These are phyloP conservation scores for Massarina eburnea DNA, from an alignment of 2,329 filamentous ascomycete species.

Conservation along the genomic window DNA sequence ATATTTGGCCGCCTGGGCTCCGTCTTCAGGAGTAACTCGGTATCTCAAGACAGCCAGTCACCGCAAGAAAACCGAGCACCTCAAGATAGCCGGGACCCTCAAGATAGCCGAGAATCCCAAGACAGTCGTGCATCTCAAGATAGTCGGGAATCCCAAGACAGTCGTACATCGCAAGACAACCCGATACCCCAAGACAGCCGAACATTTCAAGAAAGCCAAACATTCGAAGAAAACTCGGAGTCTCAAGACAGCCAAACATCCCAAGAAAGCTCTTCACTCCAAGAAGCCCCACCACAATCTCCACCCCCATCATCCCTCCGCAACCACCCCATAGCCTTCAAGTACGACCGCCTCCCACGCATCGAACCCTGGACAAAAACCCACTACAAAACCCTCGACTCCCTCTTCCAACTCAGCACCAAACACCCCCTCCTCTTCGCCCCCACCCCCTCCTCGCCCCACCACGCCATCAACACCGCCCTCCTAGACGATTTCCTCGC, in stretches of 20 bases:
- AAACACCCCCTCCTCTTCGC: constrained; percentile 36
- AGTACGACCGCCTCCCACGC: constrained; percentile 33
- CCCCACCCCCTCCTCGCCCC: constrained; percentile 20
- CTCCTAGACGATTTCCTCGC: constrained; percentile 30
- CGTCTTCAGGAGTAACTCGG: constrained; percentile 12
- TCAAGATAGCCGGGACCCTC: too few species aligned
- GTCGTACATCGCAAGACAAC: too few species aligned
- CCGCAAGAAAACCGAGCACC: too few species aligned
- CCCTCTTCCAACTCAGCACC: constrained; percentile 36
- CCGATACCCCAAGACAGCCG: too few species aligned
- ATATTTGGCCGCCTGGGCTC: constrained; percentile 24
- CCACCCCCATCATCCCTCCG: constrained; percentile 3
- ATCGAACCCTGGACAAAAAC: constrained; percentile 44
- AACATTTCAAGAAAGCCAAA: too few species aligned
- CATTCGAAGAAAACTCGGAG: too few species aligned
- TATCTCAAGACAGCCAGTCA: too few species aligned
- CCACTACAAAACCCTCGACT: constrained; percentile 43
- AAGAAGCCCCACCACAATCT: not conserved
- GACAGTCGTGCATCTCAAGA: too few species aligned
- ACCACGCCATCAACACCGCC: constrained; percentile 26
- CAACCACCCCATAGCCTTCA: constrained; percentile 28
- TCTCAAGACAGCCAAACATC: too few species aligned
- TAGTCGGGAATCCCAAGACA: too few species aligned
- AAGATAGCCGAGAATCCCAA: too few species aligned
- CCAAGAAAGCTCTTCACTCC: not conserved